A percentile compares a stretch with the other conserved stretches of the same genome.
Conservation (phyloP, 345 rosid species). For the Noccaea caerulescens region DNA sequence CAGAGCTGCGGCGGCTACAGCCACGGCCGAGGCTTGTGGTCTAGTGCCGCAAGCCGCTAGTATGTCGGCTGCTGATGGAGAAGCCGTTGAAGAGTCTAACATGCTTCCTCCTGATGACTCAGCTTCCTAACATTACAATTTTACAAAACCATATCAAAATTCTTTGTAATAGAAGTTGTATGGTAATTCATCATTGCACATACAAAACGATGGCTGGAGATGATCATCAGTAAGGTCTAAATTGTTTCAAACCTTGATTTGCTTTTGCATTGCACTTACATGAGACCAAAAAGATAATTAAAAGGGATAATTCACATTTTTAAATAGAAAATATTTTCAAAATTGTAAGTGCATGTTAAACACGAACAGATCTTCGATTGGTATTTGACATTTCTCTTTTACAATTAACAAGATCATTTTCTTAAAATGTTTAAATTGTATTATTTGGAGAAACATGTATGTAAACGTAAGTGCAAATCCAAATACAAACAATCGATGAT, state of each 20-base stretch:
- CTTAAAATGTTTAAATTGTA: not conserved
- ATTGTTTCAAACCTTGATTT: not conserved
- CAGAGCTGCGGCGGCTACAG: slow-evolving; percentile 48
- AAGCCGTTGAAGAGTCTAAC: slow-evolving; percentile 51
- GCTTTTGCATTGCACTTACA: slow-evolving; percentile 19
- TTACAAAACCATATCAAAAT: slow-evolving; percentile 11
- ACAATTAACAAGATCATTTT: not conserved
- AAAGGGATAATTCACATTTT: not conserved
- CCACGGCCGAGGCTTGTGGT: slow-evolving; percentile 60
- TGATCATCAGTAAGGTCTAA: slow-evolving; percentile 2
- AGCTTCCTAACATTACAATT: slow-evolving; percentile 36
- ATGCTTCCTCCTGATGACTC: slow-evolving; percentile 49
- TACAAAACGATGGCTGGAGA: not conserved
- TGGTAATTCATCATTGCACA: slow-evolving; percentile 16
- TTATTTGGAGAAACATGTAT: slow-evolving; percentile 3
- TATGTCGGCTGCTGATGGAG: slow-evolving; percentile 88
- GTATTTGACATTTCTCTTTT: slow-evolving; percentile 14
- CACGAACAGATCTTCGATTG: slow-evolving; percentile 3
- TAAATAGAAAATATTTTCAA: not conserved
- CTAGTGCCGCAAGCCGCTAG: slow-evolving; percentile 65
- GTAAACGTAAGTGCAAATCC: not conserved
- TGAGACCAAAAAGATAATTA: slow-evolving; percentile 17
- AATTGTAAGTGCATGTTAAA: not conserved
- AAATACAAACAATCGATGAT: not conserved
- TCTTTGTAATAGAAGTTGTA: not conserved